phyloP scores from a whole-genome alignment of 805 yeast species.

The Myxozyma vanderwaltii region DNA sequence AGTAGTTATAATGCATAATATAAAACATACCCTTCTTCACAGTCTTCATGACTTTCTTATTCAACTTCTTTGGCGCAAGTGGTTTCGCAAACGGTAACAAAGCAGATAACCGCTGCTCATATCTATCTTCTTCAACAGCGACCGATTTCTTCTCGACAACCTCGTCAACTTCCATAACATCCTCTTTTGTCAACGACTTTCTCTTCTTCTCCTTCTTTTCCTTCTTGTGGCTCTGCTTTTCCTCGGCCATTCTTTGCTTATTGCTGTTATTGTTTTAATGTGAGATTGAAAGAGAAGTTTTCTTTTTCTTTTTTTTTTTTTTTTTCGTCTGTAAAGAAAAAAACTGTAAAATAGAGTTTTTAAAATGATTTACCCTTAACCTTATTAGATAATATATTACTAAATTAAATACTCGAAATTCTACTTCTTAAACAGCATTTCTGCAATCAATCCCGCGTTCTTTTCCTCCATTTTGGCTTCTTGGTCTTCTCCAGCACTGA shows the following conservation, averaged over 20 bases:
- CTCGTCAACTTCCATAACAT: constrained; percentile 7
- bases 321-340: not conserved
- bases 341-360: not conserved
- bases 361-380: no score
- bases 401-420: not conserved
- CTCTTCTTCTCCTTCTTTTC: constrained; percentile 30
- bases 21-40: constrained; percentile 69
- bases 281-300: not conserved
- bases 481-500: constrained; percentile 39
- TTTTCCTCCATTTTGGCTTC: constrained; percentile 43
- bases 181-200: constrained; percentile 23
- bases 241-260: constrained; percentile 18
- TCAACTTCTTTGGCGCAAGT: constrained; percentile 90
- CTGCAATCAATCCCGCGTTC: constrained; percentile 45
- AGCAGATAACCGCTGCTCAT: constrained; percentile 88
- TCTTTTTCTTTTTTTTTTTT: not conserved
- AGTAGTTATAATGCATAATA: no score
- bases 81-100: constrained; percentile 91
- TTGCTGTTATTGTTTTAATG: not conserved
- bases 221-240: constrained; percentile 26
- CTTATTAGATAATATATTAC: no score
- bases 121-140: constrained; percentile 60
- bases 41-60: constrained; percentile 91
- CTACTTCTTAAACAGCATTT: constrained; percentile 38
- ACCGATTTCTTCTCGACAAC: constrained; percentile 20